Conservation (phyloP, 768 basidiomycete genomes). For the Mycena indigotica region DNA sequence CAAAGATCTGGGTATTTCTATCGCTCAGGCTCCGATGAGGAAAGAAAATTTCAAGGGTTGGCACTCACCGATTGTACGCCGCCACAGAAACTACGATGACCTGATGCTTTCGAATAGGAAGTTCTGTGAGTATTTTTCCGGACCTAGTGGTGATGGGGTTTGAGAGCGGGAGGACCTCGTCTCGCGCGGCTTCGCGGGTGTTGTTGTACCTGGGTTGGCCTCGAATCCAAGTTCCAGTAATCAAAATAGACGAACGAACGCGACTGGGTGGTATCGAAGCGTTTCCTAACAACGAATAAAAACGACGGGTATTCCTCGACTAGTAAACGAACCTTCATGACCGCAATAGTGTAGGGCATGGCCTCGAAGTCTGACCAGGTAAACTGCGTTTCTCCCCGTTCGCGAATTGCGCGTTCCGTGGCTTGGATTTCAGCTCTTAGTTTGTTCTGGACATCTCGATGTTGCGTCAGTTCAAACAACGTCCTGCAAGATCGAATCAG, state of each 20-base stretch:
- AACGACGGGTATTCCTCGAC: neutral
- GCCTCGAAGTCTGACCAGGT: slow-evolving; percentile 50
- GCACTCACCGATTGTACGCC: slow-evolving; percentile 55
- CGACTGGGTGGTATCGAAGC: slow-evolving; percentile 55
- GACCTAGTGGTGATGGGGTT: slow-evolving; percentile 49
- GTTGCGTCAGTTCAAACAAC: slow-evolving; percentile 60
- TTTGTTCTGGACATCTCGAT: slow-evolving; percentile 58
- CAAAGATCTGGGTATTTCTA: slow-evolving; percentile 55
- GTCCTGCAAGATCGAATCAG: too few relatives aligned
- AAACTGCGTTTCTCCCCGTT: slow-evolving; percentile 43
- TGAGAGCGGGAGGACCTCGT: slow-evolving; percentile 63
- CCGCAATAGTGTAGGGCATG: slow-evolving; percentile 51
- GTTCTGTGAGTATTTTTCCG: slow-evolving; percentile 44
- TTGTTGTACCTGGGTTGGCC: slow-evolving; percentile 31
- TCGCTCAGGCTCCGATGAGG: neutral
- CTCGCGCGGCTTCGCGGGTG: slow-evolving; percentile 50
- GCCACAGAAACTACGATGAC: slow-evolving; percentile 55
- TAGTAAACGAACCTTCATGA: slow-evolving; percentile 42
- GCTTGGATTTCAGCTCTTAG: slow-evolving; percentile 63
- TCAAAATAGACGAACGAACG: slow-evolving; percentile 30
- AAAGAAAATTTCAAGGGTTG: neutral
- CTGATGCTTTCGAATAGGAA: slow-evolving; percentile 53
- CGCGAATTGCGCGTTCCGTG: slow-evolving; percentile 37
- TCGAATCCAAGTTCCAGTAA: neutral
- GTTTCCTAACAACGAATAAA: slow-evolving; percentile 39